These are phyloP conservation scores for Serendipita vermifera DNA, from an alignment of 768 basidiomycete genomes.

Conservation along the genomic window DNA sequence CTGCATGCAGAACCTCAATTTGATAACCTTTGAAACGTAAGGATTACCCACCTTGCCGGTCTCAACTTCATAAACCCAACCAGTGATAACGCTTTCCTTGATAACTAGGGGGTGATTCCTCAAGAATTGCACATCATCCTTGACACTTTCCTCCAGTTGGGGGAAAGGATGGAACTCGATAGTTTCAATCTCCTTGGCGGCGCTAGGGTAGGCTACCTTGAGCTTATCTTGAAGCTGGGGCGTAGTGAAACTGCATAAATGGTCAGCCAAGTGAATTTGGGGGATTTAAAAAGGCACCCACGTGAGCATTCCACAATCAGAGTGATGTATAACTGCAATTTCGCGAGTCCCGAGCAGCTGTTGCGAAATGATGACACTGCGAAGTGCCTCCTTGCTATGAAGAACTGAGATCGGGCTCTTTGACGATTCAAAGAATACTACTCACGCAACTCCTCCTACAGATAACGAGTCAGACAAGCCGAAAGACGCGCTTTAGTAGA, in stretches of 20 bases:
- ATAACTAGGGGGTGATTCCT: conserved; percentile 43
- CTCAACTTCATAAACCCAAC: conserved; percentile 55
- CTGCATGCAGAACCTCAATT: no score
- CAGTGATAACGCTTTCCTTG: conserved; percentile 40
- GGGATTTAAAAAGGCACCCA: no score
- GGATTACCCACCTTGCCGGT: conserved; percentile 45
- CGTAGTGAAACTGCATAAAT: no score
- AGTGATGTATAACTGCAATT: conserved; percentile 58
- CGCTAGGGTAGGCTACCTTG: conserved; percentile 28
- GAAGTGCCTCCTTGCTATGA: conserved; percentile 46
- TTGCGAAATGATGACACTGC: conserved; percentile 58
- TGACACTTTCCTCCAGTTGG: conserved; percentile 40
- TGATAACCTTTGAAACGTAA: no score
- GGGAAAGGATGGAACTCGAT: conserved; percentile 47
- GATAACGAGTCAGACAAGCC: background rate
- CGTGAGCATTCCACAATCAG: conserved; percentile 58
- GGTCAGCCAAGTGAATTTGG: no score
- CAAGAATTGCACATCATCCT: conserved; percentile 45
- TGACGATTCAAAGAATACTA: background rate
- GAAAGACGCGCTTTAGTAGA: background rate
- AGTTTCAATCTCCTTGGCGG: conserved; percentile 25
- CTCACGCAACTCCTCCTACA: conserved; percentile 1
- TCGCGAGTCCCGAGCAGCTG: conserved; percentile 57
- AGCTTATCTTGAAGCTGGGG: conserved; percentile 37
- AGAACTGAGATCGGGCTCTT: no score